Percentiles rank a stretch among this genome's conserved stretches.
Evolutionary conservation across 179 eudicot genomes (phyloP).

Genomic region (Carnegiea gigantea): DNA sequence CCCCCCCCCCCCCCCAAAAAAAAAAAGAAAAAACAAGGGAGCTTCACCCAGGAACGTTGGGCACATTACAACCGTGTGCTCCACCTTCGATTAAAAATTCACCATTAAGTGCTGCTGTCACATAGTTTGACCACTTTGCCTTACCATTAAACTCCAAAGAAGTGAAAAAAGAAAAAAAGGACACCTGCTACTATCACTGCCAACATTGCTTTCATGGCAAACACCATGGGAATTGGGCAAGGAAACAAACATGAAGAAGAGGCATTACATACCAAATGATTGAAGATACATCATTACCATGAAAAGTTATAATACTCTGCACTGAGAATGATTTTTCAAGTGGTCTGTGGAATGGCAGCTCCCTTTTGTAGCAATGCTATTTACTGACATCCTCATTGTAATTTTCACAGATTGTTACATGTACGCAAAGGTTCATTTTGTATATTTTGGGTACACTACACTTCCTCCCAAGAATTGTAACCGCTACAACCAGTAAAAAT

Average conservation of each 20-base stretch:
- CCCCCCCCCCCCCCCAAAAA: background rate
- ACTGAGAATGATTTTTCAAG: background rate
- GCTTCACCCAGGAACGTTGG: background rate
- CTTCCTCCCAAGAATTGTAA: background rate
- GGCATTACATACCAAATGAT: too few species aligned
- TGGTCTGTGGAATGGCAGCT: background rate
- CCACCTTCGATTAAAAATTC: background rate
- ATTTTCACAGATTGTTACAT: background rate
- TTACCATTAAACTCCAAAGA: too few species aligned
- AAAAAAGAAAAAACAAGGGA: too few species aligned
- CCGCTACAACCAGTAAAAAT: background rate
- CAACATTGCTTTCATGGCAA: too few species aligned
- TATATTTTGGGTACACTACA: background rate
- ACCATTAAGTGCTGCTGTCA: too few species aligned
- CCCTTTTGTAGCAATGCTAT: background rate
- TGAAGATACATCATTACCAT: too few species aligned
- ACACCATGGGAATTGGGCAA: too few species aligned
- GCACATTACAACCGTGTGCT: background rate
- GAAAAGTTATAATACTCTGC: background rate
- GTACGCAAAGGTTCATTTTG: background rate
- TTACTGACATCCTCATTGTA: background rate
- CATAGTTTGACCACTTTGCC: too few species aligned
- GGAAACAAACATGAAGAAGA: too few species aligned
- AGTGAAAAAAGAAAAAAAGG: too few species aligned
- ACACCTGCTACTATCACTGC: too few species aligned